Evolutionary conservation across 2,329 filamentous ascomycete genomes (phyloP), one percentile per base, ranked within the genome.

Genomic region (Arthrinium puccinioides): DNA sequence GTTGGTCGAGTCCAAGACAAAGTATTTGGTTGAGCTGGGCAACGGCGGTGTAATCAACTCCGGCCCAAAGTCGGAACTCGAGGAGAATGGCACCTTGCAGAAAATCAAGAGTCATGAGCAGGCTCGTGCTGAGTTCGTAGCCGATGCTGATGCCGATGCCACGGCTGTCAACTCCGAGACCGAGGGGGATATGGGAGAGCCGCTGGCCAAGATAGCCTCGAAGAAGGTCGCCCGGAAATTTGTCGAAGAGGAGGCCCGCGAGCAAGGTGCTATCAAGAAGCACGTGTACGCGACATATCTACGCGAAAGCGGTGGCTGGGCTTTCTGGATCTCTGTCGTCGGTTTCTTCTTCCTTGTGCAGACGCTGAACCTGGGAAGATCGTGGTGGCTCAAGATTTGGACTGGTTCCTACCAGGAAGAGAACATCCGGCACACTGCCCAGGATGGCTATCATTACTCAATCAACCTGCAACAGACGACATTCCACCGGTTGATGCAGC

Each of bases 1-100:
- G 4, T 68, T 90, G 2, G 83, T 80, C 45, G 70, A 85, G 40
- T 69, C 82, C 10, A 76, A 75, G 51, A 79, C 86, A 6, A 84
- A 84, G 49, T 90, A 84, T 47, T 68, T 85, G 6, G 80, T 89
- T 5, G 75, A 86, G 43, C 72, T 92, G 2, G 80, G 77, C 15
- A 76, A 86, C 37, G 86, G 84, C 8, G 69, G 65, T 6, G 71
- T 84, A 8, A 66, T 80, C 27, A 66, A 82, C 45, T 71, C 79
- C 3, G 85, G 84, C 0, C 60, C 78, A 1, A 64, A 84, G 2
- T 72, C 76, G 1, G 80, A 87, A n/a, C 60, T 82, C n/a, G 65
- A 69, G 23, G 61, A 71, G 37, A 69, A 75, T 14, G 76, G 76
- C 6, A 71, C 63, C 1, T 56, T 82, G 9, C 63, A 76, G 23